These are phyloP conservation scores for Kazachstania martiniae DNA, from an alignment of 805 yeast genomes.

Conservation along the genomic window DNA sequence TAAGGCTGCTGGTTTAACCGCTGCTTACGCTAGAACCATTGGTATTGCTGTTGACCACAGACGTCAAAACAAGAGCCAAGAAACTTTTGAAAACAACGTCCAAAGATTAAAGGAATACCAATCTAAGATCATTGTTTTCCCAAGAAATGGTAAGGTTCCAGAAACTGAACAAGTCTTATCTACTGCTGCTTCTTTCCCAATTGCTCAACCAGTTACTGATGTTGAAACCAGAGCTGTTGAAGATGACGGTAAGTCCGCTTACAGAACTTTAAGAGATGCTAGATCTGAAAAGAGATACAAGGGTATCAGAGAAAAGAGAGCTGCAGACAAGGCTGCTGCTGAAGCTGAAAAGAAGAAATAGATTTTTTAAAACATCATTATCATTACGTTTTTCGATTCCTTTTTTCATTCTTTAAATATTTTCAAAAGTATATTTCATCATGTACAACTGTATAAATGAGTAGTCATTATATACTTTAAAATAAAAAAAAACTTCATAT, in stretches of 20 bases:
- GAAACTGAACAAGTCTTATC: slow-evolving; percentile 71
- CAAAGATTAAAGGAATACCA: slow-evolving; percentile 94
- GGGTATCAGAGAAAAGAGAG: slow-evolving; percentile 98
- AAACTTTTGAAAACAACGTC: slow-evolving; percentile 89
- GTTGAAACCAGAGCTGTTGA: slow-evolving; percentile 82
- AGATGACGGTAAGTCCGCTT: slow-evolving; percentile 68
- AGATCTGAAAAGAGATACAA: slow-evolving; percentile 86
- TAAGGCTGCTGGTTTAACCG: slow-evolving; percentile 91
- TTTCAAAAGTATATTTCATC: too few species aligned
- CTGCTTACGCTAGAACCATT: slow-evolving; percentile 94
- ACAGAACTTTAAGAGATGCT: slow-evolving; percentile 90
- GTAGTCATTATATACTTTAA: too few species aligned
- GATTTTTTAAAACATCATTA: too few species aligned
- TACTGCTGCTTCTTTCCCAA: slow-evolving; percentile 80
- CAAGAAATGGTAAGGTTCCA: slow-evolving; percentile 76
- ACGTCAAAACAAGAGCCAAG: slow-evolving; percentile 96
- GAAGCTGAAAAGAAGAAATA: slow-evolving; percentile 99
- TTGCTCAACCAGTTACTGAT: slow-evolving; percentile 66
- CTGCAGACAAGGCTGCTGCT: slow-evolving; percentile 94
- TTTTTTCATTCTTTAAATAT: too few species aligned
- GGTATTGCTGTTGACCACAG: slow-evolving; percentile 99
- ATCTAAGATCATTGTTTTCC: slow-evolving; percentile 91
- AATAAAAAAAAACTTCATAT: too few species aligned
- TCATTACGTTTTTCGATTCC: too few species aligned
- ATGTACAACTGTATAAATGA: too few species aligned